Conservation (phyloP, 2,329 filamentous ascomycete genomes). For the Kalmusia sp. region DNA sequence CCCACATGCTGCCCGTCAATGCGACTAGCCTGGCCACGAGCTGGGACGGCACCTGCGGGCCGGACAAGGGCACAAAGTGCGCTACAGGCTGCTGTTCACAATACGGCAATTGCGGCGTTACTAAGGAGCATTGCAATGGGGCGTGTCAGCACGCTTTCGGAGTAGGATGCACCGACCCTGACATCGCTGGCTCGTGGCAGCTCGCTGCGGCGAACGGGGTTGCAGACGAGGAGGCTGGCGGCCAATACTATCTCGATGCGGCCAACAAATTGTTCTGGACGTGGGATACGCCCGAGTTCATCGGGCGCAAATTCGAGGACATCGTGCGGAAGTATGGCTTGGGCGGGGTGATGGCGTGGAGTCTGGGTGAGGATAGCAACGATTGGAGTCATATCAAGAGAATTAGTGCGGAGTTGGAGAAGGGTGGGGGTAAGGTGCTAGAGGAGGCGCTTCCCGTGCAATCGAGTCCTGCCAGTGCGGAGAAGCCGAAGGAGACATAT, state of each 20-base stretch:
- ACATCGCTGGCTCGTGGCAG: conserved; percentile 64
- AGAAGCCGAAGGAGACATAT: not conserved
- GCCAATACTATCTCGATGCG: conserved; percentile 73
- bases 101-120: conserved; percentile 41
- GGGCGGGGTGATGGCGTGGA: conserved; percentile 79
- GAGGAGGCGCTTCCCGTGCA: too few species aligned
- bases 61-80: conserved; percentile 35
- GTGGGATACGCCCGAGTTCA: conserved; percentile 70
- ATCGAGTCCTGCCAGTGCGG: not conserved
- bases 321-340: conserved; percentile 64
- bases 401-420: conserved; percentile 41
- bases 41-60: conserved; percentile 41
- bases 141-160: conserved; percentile 42
- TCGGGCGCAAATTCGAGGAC: conserved; percentile 66
- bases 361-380: conserved; percentile 69
- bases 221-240: conserved; percentile 66
- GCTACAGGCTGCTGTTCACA: conserved; percentile 39
- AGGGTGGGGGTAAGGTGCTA: not conserved
- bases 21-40: conserved; percentile 17
- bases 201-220: conserved; percentile 60
- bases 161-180: conserved; percentile 54
- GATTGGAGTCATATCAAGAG: conserved; percentile 52
- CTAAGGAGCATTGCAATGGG: conserved; percentile 36
- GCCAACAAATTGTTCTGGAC: conserved; percentile 72
- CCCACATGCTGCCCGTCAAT: conserved; percentile 32